These are phyloP conservation scores for Solanum chiquidenum DNA, from an alignment of 257 asterid genomes.

Conservation along the genomic window DNA sequence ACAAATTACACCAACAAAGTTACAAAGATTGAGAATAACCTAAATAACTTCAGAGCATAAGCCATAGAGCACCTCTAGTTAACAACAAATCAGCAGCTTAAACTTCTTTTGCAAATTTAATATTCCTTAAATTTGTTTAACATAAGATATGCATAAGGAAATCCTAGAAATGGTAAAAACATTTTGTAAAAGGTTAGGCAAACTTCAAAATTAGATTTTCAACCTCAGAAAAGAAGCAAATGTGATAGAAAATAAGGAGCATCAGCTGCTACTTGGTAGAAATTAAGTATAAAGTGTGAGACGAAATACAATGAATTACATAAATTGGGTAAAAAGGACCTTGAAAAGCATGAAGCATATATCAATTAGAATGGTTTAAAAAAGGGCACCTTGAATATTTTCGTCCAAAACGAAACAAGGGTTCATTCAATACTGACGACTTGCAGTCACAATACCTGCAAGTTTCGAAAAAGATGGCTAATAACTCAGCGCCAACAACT, in stretches of 20 bases:
- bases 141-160: neutral
- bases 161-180: neutral
- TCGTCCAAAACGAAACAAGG: constrained; percentile 66
- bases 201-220: neutral
- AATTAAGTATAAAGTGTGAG: neutral
- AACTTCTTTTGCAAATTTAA: neutral
- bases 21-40: neutral
- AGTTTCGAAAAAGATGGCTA: neutral
- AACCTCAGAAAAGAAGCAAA: neutral
- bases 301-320: neutral
- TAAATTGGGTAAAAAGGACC: neutral
- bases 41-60: neutral
- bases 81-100: neutral
- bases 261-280: neutral
- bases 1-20: neutral
- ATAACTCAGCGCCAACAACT: neutral
- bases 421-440: constrained; percentile 44
- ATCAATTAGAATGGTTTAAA: neutral
- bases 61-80: neutral
- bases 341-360: neutral
- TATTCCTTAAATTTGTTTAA: neutral
- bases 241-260: neutral
- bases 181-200: neutral
- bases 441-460: constrained; percentile 81
- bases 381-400: constrained; percentile 42